Base-by-base conservation (phyloP, 306 rosid genomes). In the Erythrophleum fordii region DNA sequence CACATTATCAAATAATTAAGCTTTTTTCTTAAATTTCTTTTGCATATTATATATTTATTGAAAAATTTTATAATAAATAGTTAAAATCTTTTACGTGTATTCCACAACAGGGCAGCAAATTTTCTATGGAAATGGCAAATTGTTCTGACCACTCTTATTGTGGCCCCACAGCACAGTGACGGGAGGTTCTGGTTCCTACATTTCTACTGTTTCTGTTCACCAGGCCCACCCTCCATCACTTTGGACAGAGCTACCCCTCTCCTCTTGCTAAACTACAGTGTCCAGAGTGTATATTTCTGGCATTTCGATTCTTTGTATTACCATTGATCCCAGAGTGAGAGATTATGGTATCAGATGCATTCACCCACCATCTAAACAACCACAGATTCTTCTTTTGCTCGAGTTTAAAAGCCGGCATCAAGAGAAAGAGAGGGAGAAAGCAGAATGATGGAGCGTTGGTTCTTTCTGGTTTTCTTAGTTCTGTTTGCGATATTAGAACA, bases 361-460 rank as follows among this genome's bases (percentile, higher is more conserved):
- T 56, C 13, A 45, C 72, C 72, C 31, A 59, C 82, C 64, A 45
- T 39, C 42, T 35, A 72, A 64, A 34, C 14, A n/a, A 52, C 2
- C 25, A 23, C 9, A 20, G 58, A 20, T 75, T 80, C 51, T 51
- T 79, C 2, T 3, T 64, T 58, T 59, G 66, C 26, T 59, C 42
- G 44, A 51, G 37, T 74, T 28, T 9, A 41, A 3, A 34, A 28
- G 35, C 64, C 52, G 5, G 18, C 72, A 69, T 53, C 64, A 12
- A 31, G 44, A 49, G 58, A 29, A 25, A 41, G 22, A n/a, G 35
- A 65, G 45, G 22, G 72, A 42, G 69, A 34, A 9, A 11, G 44
- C 55, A 75, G 67, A 58, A 49, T 3, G 81, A 89, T 82, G 92
- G 84, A 49, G 86, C 83, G 69, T 64, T 11, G 73, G 70, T 78